These are phyloP conservation scores for Ogataea philodendri DNA, from an alignment of 805 yeast genomes.

Conservation along the genomic window DNA sequence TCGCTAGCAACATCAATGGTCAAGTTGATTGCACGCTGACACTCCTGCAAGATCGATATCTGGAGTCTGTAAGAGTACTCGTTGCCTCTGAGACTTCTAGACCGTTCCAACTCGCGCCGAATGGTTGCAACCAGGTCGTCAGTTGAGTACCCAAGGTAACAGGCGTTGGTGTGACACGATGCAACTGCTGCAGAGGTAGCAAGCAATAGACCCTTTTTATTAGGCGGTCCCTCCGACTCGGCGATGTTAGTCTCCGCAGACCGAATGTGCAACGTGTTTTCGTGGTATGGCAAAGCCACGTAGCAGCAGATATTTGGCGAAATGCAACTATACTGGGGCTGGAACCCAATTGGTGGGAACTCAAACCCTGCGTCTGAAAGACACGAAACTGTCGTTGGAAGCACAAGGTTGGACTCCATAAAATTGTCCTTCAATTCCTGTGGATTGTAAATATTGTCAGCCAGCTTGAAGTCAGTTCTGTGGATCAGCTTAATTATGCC, in stretches of 20 bases:
- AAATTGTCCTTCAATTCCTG: conserved; percentile 4
- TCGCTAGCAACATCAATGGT: conserved; percentile 69
- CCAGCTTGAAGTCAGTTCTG: conserved; percentile 32
- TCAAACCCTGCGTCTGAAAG: conserved; percentile 55
- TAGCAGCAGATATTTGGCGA: conserved; percentile 53
- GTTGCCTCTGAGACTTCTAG: conserved; percentile 21
- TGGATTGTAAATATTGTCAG: conserved; percentile 20
- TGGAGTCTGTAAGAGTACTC: conserved; percentile 36
- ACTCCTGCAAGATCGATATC: conserved; percentile 54
- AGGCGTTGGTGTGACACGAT: conserved; percentile 63
- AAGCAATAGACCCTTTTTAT: conserved; percentile 35
- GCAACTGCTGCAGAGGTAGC: conserved; percentile 60
- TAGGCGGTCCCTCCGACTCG: conserved; percentile 17
- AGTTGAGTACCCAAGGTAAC: conserved; percentile 61
- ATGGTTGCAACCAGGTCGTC: conserved; percentile 68
- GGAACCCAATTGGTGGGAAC: conserved; percentile 38
- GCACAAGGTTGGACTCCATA: conserved; percentile 11
- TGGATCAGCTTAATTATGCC: conserved; percentile 48
- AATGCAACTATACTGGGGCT: conserved; percentile 39
- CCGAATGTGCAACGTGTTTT: conserved; percentile 22
- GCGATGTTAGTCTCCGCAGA: conserved; percentile 24
- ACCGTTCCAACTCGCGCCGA: conserved; percentile 43
- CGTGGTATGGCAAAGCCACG: conserved; percentile 31
- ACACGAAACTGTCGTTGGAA: conserved; percentile 39
- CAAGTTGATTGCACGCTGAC: conserved; percentile 73